Evolutionary conservation across 768 basidiomycete genomes (phyloP), one percentile per base, ranked within the genome.

Genomic region (Tylopilus cervinicoccineus): DNA sequence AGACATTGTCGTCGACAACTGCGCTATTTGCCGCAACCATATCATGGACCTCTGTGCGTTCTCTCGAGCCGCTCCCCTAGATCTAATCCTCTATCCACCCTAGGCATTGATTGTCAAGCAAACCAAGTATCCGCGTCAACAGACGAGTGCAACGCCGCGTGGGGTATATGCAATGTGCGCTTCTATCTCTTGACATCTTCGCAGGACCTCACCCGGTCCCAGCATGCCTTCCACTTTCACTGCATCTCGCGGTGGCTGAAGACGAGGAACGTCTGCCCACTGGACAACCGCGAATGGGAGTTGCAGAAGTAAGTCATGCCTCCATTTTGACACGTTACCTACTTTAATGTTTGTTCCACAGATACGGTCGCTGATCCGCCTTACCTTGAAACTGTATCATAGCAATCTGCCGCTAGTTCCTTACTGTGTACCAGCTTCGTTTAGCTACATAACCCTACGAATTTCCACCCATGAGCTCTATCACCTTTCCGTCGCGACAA

Each of bases 161-260:
- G 96, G 96, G 96, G 96, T 41, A 93, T 95, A 41, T 99, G 96
- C 69, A 99, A 99, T 67, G 95, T 95, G 32, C 43, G 58, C 24
- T 20, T 19, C 19, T 6, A 32, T 37, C 9, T 48, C 13, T 23
- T 4, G 13, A 5, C 16, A 0, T 27, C 10, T 13, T 17, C 10
- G 2, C 42, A 7, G 22, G 12, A 26, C 47, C 28, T 57, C 23
- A 62, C 32, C 23, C 20, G 16, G 11, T 13, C 23, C 26, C 55
- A 94, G 93, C 95, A 99, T 66, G 95, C 95, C 5, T 99, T 99
- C 78, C 95, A 99, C 73, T 99, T 98, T 73, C 95, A 98, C 68
- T 99, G 95, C 70, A 99, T 99, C 67, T 95, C 94, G 9, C 84
- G 96, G 38, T 99, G 96, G 96, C 77, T 99, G 53, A 99, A 98